A percentile compares a stretch with the other conserved stretches of the same genome.
phyloP scores from a whole-genome alignment of 2,329 filamentous ascomycete genomes.

The Cercospora sp. region DNA sequence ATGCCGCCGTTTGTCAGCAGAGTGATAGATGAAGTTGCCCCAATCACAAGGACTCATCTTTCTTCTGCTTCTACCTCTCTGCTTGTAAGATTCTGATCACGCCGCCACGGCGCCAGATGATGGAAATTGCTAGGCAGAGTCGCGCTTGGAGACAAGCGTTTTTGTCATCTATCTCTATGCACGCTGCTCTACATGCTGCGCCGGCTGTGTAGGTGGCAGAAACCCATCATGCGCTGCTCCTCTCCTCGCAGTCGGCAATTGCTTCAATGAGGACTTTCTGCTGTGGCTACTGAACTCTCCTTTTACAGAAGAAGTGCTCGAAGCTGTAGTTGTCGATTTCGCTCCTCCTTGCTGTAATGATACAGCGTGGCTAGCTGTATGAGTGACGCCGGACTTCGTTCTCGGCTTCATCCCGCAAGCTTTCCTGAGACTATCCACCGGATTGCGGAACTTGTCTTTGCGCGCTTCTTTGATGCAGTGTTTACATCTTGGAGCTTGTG shows the following conservation, averaged over 20 bases:
- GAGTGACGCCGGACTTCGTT: background rate
- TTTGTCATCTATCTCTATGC: background rate
- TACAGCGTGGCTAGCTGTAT: background rate
- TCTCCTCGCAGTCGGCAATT: background rate
- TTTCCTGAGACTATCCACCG: background rate
- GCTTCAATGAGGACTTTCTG: background rate
- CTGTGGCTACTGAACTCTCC: background rate
- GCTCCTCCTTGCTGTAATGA: background rate
- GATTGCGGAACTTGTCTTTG: conserved; percentile 3
- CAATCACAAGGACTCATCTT: background rate
- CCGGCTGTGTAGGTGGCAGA: background rate
- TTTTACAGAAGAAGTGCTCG: background rate
- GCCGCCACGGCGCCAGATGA: background rate
- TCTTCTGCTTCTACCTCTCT: background rate
- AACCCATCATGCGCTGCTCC: background rate
- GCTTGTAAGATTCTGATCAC: background rate
- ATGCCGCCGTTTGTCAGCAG: background rate
- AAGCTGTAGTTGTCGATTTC: background rate
- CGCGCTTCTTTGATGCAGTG: conserved; percentile 7
- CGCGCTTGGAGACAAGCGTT: background rate
- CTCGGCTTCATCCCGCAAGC: background rate
- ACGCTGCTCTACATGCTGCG: conserved; percentile 10
- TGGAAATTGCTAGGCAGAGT: background rate
- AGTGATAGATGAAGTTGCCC: background rate
- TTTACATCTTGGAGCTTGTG: background rate